phyloP scores from a whole-genome alignment of 805 yeast species.

The Teunomyces atbi region DNA sequence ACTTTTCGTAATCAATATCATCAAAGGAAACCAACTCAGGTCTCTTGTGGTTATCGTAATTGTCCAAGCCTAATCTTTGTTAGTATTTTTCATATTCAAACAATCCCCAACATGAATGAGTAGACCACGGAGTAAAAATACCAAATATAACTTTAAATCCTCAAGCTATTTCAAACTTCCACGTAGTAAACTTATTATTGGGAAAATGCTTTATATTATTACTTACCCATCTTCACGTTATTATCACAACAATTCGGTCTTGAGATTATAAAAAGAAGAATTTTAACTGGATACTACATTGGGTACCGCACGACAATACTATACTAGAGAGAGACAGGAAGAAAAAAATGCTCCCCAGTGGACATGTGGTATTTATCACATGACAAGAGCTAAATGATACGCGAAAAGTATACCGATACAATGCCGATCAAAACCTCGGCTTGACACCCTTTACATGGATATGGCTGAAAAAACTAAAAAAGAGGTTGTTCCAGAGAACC shows the following conservation, averaged over 20 bases:
- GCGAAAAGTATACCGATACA: neutral
- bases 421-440: neutral
- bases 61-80: constrained; percentile 24
- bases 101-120: neutral
- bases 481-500: neutral
- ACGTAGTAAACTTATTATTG: neutral
- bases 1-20: constrained; percentile 72
- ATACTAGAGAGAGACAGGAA: too few species aligned
- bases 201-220: neutral
- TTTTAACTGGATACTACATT: constrained; percentile 28
- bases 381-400: neutral
- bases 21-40: constrained; percentile 80
- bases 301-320: constrained; percentile 18
- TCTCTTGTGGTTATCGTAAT: constrained; percentile 45
- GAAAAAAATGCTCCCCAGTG: neutral
- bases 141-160: neutral
- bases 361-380: neutral
- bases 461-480: neutral
- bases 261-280: constrained; percentile 23
- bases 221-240: constrained; percentile 18
- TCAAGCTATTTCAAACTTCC: neutral
- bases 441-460: neutral
- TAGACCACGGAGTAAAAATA: neutral
- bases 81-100: constrained; percentile 5
- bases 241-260: constrained; percentile 3